These are phyloP conservation scores for Pseudogymnoascus sp. DNA, from an alignment of 2,329 filamentous ascomycete species.

Conservation along the genomic window DNA sequence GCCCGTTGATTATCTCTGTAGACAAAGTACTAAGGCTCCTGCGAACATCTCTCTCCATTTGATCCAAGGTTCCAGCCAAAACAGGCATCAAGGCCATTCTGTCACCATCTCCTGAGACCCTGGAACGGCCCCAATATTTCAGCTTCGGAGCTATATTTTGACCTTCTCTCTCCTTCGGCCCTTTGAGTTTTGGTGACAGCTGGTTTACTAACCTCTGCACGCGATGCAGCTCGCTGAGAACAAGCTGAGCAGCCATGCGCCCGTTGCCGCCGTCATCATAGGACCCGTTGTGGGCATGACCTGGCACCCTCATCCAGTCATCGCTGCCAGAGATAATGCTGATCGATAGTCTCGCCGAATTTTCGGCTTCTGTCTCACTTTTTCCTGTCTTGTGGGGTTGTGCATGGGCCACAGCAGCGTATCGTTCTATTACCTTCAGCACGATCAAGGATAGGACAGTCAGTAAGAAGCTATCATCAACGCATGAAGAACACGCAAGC, in stretches of 20 bases:
- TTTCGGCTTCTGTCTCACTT: background rate
- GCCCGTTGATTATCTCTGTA: constrained; percentile 16
- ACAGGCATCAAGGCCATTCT: constrained; percentile 14
- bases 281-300: background rate
- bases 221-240: constrained; percentile 31
- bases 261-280: background rate
- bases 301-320: constrained; percentile 14
- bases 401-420: constrained; percentile 23
- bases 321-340: constrained; percentile 19
- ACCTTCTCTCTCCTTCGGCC: background rate
- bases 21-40: constrained; percentile 18
- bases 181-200: constrained; percentile 21
- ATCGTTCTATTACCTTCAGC: constrained; percentile 31
- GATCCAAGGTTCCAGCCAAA: constrained; percentile 18
- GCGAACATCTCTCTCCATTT: constrained; percentile 20
- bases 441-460: constrained; percentile 29
- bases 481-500: constrained; percentile 29
- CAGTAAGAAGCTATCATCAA: constrained; percentile 29
- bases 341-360: background rate
- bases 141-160: background rate
- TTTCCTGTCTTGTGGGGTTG: background rate
- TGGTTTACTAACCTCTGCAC: constrained; percentile 28
- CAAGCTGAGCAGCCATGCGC: constrained; percentile 28
- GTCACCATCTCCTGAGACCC: background rate
- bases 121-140: background rate